Conservation (phyloP, 2,329 filamentous ascomycete species). For the Hypoxylon rubiginosum region DNA sequence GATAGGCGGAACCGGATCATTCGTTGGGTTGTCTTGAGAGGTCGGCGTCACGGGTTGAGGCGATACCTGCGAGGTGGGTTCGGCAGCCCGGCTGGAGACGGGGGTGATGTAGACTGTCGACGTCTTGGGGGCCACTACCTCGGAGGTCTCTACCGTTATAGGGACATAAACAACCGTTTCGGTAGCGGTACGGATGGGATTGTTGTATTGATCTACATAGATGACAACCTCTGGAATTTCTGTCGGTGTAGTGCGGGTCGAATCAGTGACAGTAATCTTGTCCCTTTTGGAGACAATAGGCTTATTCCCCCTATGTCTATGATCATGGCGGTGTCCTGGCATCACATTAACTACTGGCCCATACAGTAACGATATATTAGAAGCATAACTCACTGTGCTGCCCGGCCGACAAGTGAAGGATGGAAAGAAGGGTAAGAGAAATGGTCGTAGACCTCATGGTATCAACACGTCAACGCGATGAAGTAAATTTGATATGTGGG, state of each 20-base stretch:
- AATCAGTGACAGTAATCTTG: slow-evolving; percentile 55
- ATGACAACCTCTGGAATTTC: slow-evolving; percentile 65
- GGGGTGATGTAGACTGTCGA: slow-evolving; percentile 18
- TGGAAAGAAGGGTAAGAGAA: slow-evolving; percentile 53
- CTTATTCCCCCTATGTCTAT: slow-evolving; percentile 48
- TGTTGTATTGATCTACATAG: slow-evolving; percentile 71
- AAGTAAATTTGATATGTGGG: slow-evolving; percentile 27
- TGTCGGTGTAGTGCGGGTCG: slow-evolving; percentile 56
- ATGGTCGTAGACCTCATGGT: slow-evolving; percentile 62
- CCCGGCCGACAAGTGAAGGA: slow-evolving; percentile 58
- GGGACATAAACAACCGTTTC: slow-evolving; percentile 53
- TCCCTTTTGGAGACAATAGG: slow-evolving; percentile 44
- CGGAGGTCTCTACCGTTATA: slow-evolving; percentile 28
- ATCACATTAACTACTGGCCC: slow-evolving; percentile 23
- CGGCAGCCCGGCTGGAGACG: slow-evolving; percentile 24
- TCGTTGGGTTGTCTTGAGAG: slow-evolving; percentile 4
- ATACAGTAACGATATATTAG: neutral
- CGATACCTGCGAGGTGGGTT: slow-evolving; percentile 19
- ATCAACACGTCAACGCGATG: slow-evolving; percentile 26
- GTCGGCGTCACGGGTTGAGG: slow-evolving; percentile 21
- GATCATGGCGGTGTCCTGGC: slow-evolving; percentile 52
- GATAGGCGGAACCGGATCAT: slow-evolving; percentile 12
- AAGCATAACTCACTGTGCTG: slow-evolving; percentile 54
- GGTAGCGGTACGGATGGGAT: slow-evolving; percentile 61
- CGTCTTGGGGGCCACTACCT: slow-evolving; percentile 14